Percentiles rank a stretch among this genome's conserved stretches.
These are phyloP conservation scores for Neurospora sp. DNA, from an alignment of 495 filamentous ascomycete species.

Conservation along the genomic window DNA sequence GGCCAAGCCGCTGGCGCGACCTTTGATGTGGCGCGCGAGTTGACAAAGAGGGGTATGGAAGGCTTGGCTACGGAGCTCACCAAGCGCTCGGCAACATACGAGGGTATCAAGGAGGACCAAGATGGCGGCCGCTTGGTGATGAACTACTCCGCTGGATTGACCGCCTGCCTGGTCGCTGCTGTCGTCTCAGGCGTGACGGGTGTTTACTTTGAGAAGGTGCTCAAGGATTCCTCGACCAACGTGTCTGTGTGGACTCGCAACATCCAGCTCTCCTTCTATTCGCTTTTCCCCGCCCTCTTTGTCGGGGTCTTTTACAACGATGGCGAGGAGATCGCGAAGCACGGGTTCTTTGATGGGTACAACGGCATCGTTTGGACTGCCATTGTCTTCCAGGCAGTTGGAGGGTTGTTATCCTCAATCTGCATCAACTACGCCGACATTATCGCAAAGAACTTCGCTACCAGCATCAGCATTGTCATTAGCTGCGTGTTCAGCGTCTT, in stretches of 20 bases:
- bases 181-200: conserved; percentile 73
- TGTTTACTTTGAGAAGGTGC: conserved; percentile 89
- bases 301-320: conserved; percentile 81
- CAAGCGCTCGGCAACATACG: conserved; percentile 86
- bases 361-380: conserved; percentile 84
- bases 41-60: conserved; percentile 36
- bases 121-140: conserved; percentile 48
- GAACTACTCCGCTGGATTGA: conserved; percentile 67
- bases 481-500: conserved; percentile 75
- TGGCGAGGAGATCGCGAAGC: conserved; percentile 67
- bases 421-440: conserved; percentile 82
- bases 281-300: conserved; percentile 75
- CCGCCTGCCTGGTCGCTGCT: conserved; percentile 66
- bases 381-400: conserved; percentile 69
- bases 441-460: conserved; percentile 85
- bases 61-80: conserved; percentile 40
- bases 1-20: conserved; percentile 36
- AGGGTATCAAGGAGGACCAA: conserved; percentile 81
- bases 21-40: conserved; percentile 36
- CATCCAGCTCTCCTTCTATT: conserved; percentile 87
- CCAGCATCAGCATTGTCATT: conserved; percentile 77
- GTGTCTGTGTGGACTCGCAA: conserved; percentile 87
- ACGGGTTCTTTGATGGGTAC: conserved; percentile 90
- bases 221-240: conserved; percentile 64
- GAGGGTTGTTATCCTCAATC: conserved; percentile 73